Evolutionary conservation across 73 alveolate species (phyloP).

Genomic region (Tetrahymena elliotti): DNA sequence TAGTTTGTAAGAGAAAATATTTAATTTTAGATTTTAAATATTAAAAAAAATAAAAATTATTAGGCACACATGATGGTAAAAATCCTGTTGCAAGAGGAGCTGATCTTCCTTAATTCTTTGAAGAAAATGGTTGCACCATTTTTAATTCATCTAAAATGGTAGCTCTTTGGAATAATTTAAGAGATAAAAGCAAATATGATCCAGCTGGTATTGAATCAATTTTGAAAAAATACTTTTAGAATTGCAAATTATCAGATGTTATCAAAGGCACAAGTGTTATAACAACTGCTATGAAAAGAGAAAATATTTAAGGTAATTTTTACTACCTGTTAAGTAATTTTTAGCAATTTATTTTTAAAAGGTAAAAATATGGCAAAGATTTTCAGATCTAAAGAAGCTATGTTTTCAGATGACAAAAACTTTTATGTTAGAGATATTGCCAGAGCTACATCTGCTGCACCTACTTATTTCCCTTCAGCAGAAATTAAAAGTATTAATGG

Average conservation of each 20-base stretch:
- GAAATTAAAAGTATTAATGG: conserved; percentile 14
- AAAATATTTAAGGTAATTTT: neutral
- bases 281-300: neutral
- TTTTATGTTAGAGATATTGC: conserved; percentile 24
- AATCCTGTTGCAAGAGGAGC: conserved; percentile 14
- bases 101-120: neutral
- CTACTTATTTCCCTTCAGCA: conserved; percentile 36
- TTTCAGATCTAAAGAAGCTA: conserved; percentile 26
- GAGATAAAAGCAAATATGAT: neutral
- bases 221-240: neutral
- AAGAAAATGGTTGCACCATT: conserved; percentile 4
- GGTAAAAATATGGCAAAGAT: conserved; percentile 20
- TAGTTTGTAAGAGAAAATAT: neutral
- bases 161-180: neutral
- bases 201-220: neutral
- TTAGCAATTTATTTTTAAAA: neutral
- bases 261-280: neutral
- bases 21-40: neutral
- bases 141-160: conserved; percentile 21
- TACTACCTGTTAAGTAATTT: neutral
- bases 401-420: conserved; percentile 1
- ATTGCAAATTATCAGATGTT: neutral
- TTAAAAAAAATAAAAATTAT: neutral
- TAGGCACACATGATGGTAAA: conserved; percentile 12
- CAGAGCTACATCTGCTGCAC: conserved; percentile 44